Conservation (phyloP, 73 alveolate species). For the Paramecium tetraurelia region DNA sequence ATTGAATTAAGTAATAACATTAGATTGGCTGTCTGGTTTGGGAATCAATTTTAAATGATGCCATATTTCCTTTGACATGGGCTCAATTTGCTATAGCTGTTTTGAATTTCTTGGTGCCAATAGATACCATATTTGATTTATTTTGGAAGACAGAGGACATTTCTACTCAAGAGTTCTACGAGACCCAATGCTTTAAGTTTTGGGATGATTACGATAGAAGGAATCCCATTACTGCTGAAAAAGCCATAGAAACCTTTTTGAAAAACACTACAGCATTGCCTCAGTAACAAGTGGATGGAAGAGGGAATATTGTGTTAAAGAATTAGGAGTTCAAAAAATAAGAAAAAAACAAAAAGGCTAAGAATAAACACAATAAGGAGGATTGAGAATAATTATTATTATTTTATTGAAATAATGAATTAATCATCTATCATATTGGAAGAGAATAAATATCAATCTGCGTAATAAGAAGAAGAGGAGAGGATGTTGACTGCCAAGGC, state of each 20-base stretch:
- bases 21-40: background rate
- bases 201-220: slow-evolving; percentile 55
- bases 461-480: background rate
- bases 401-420: background rate
- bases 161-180: background rate
- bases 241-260: slow-evolving; percentile 47
- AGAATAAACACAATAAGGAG: background rate
- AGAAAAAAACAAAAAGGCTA: background rate
- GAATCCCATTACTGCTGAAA: slow-evolving; percentile 55
- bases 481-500: background rate
- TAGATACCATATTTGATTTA: background rate
- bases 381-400: background rate
- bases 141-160: background rate
- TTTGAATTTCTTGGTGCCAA: background rate
- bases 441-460: background rate
- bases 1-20: background rate
- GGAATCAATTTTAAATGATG: background rate
- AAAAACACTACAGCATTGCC: background rate
- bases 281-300: background rate
- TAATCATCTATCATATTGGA: background rate
- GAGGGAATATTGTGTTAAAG: background rate
- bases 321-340: background rate
- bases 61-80: slow-evolving; percentile 1
- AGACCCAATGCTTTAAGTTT: background rate
- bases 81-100: background rate